Percentiles rank a stretch among this genome's conserved stretches.
Conservation (phyloP, 331 rosid species). For the Phaseolus coccineus region DNA sequence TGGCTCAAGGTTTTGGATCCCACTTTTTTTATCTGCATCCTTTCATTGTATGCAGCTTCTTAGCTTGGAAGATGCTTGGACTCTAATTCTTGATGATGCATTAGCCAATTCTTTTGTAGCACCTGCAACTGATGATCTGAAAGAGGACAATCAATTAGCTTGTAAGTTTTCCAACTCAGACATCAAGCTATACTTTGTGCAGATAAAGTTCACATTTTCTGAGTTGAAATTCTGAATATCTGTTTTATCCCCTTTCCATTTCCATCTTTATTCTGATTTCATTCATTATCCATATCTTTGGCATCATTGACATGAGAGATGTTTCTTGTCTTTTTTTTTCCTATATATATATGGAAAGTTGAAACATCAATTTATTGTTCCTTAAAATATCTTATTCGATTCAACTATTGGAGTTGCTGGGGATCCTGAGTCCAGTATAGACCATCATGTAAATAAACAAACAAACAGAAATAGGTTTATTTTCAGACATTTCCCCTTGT, state of each 20-base stretch:
- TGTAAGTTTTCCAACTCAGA: constrained; percentile 62
- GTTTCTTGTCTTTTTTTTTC: neutral
- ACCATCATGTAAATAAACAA: constrained; percentile 6
- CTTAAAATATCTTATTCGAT: neutral
- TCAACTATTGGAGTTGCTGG: neutral
- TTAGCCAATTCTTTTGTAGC: constrained; percentile 91
- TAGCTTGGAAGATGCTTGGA: constrained; percentile 84
- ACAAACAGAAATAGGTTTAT: neutral
- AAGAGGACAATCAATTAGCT: constrained; percentile 77
- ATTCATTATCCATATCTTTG: neutral
- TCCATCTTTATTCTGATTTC: neutral
- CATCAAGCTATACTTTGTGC: neutral
- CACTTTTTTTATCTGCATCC: constrained; percentile 21
- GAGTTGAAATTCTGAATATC: constrained; percentile 16
- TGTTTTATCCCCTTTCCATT: constrained; percentile 3
- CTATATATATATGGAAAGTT: neutral
- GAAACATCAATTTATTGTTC: neutral
- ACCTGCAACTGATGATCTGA: constrained; percentile 82
- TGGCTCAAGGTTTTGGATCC: constrained; percentile 5
- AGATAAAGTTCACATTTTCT: neutral
- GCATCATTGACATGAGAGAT: neutral
- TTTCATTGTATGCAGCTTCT: constrained; percentile 70
- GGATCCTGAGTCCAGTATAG: neutral
- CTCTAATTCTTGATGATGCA: constrained; percentile 90
- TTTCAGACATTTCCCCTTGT: constrained; percentile 11